Conservation (phyloP, 129 eudicot genomes). For the Flaveria trinervia region DNA sequence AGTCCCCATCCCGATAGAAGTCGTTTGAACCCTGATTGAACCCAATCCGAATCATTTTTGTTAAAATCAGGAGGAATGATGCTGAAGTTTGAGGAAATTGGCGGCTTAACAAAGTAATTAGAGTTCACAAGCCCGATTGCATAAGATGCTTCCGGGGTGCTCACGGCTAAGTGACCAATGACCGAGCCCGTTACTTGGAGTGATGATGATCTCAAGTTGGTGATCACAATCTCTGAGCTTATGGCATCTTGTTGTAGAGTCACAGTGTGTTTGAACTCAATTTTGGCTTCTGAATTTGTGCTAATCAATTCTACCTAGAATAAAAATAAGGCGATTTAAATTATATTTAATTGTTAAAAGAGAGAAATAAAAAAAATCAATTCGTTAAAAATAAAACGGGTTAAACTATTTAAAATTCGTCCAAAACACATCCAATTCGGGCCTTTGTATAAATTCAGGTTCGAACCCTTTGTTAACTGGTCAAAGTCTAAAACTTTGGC, state of each 20-base stretch:
- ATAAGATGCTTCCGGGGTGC: conserved; percentile 88
- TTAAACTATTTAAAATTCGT: background rate
- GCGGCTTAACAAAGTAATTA: conserved; percentile 61
- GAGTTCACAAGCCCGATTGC: conserved; percentile 78
- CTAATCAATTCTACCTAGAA: conserved; percentile 67
- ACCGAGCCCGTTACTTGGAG: conserved; percentile 60
- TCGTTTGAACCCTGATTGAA: conserved; percentile 33
- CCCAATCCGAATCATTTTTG: conserved; percentile 38
- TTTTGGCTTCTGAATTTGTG: conserved; percentile 40
- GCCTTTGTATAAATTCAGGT: background rate
- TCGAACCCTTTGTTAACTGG: background rate
- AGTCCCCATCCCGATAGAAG: conserved; percentile 45
- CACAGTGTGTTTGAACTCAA: conserved; percentile 58
- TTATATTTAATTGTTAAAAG: too few relatives aligned
- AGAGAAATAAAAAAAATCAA: too few relatives aligned
- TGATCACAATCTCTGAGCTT: conserved; percentile 57
- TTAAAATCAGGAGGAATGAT: conserved; percentile 58
- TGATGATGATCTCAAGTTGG: conserved; percentile 51
- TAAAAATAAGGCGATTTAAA: background rate
- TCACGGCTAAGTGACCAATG: conserved; percentile 72
- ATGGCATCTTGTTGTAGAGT: conserved; percentile 56
- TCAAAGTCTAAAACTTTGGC: too few relatives aligned
- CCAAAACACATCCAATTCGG: background rate
- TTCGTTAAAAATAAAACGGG: background rate
- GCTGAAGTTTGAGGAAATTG: conserved; percentile 53